Conservation (phyloP, 495 filamentous ascomycete genomes). For the Glonium stellatum region DNA sequence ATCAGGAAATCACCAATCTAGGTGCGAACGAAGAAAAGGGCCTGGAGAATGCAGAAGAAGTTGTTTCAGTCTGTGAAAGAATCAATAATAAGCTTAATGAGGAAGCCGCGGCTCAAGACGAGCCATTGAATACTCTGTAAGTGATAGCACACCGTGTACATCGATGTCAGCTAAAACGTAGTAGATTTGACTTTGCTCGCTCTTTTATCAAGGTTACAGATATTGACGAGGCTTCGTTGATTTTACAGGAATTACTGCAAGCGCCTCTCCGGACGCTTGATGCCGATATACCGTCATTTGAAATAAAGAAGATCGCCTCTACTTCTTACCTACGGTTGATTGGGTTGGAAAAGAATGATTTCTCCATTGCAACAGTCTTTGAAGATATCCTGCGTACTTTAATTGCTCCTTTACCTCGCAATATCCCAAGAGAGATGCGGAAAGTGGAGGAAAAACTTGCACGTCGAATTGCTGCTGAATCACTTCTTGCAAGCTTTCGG, state of each 20-base stretch:
- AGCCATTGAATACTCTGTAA: not conserved
- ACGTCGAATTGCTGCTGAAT: constrained; percentile 26
- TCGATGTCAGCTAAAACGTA: not conserved
- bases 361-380: constrained; percentile 17
- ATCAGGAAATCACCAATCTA: not conserved
- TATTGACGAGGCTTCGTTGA: constrained; percentile 19
- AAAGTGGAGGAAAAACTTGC: constrained; percentile 15
- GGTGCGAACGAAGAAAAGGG: not conserved
- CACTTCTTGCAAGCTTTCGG: constrained; percentile 19
- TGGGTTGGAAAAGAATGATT: not conserved
- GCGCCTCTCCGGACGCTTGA: not conserved
- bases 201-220: constrained; percentile 10
- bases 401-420: constrained; percentile 20
- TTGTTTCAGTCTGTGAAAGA: not conserved
- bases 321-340: not conserved
- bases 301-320: constrained; percentile 9
- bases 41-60: not conserved
- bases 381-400: constrained; percentile 20
- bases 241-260: constrained; percentile 7
- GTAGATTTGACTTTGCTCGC: constrained; percentile 5
- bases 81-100: constrained; percentile 1
- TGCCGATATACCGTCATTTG: not conserved
- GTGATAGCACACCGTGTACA: not conserved
- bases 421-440: constrained; percentile 13
- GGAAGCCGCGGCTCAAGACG: not conserved